Base-by-base conservation (phyloP, 108 stramenopile genomes). In the Thalassiosira profunda region DNA sequence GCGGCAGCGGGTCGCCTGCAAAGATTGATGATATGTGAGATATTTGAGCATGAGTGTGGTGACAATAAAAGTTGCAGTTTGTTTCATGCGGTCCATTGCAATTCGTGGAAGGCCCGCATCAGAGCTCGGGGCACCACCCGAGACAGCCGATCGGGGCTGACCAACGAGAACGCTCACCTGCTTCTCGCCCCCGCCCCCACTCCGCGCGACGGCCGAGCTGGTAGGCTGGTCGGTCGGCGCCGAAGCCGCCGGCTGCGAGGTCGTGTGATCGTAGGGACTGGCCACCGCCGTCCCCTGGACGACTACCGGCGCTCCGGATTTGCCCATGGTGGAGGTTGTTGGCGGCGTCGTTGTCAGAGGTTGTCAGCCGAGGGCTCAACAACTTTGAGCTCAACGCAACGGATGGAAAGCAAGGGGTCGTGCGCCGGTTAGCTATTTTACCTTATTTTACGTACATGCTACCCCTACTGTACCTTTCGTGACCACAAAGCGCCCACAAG, bases 1-100 rank as follows among this genome's bases (percentile, higher is more conserved):
- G n/a, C 84, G 79, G 76, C 93, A 94, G 34, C 79, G 67, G 5
- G 78, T 66, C 37, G 66, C 78, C 57, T 82, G 74, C 33, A 31
- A 4, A 55, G 36, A 35, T 30, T 14, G 20, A 34, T 10, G 54
- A 35, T 21, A 33, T 54, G 36, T 8, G n/a, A 28, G 36, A 0
- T n/a, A n/a, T n/a, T n/a, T n/a, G n/a, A n/a, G n/a, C n/a, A n/a
- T n/a, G n/a, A n/a, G n/a, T n/a, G n/a, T n/a, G n/a, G n/a, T n/a
- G n/a, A n/a, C n/a, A n/a, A n/a, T n/a, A n/a, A n/a, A n/a, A n/a
- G n/a, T n/a, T n/a, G n/a, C n/a, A n/a, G n/a, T n/a, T n/a, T n/a
- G n/a, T n/a, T n/a, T n/a, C n/a, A n/a, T n/a, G n/a, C n/a, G n/a
- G n/a, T n/a, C n/a, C n/a, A n/a, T n/a, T n/a, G n/a, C n/a, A n/a